Evolutionary conservation across 1,139 yeast genomes (phyloP), one percentile per base, ranked within the genome.

Genomic region (Debaryomyces sp.): DNA sequence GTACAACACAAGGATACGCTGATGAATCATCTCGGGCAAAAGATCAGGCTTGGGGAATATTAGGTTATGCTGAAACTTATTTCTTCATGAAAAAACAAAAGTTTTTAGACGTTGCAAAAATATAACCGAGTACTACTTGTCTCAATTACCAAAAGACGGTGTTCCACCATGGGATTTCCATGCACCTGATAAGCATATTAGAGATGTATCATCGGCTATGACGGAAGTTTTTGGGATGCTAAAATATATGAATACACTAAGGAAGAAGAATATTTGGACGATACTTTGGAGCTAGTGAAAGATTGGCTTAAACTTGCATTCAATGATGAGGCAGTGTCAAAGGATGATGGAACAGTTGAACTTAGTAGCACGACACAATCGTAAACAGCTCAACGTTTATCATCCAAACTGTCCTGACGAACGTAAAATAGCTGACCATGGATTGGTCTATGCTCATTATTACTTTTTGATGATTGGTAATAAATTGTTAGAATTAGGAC

Each of bases 141-240:
- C 56, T 10, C 54, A 57, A 13, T 50, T 64, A 15, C 48, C 53
- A 4, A 58, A 51, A 17, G 64, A 62, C 49, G 68, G 67, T 4
- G 63, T 60, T 3, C 66, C 65, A 3, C 48, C 52, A 29, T 64
- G 68, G 69, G 68, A 64, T 46, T 64, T 64, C 50, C 62, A 59
- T 50, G 66, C 68, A 10, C 68, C 69, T 5, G 54, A 54, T 26
- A 53, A 55, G 21, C 26, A 24, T 24, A 24, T 24, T 24, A 24
- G 10, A 24, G 9, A 24, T 4, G 10, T 6, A 24, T 5, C 21
- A 18, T 18, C 4, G 2, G 21, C 21, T 18, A 18, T 18, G 4
- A 4, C 21, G 3, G 57, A 67, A 17, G 57, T 62, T 5, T 51
- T 59, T 15, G 69, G 69, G 0, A 41, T 64, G 45, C 44, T 4